phyloP scores from a whole-genome alignment of 2,329 filamentous ascomycete species.

The Hortaea werneckii region DNA sequence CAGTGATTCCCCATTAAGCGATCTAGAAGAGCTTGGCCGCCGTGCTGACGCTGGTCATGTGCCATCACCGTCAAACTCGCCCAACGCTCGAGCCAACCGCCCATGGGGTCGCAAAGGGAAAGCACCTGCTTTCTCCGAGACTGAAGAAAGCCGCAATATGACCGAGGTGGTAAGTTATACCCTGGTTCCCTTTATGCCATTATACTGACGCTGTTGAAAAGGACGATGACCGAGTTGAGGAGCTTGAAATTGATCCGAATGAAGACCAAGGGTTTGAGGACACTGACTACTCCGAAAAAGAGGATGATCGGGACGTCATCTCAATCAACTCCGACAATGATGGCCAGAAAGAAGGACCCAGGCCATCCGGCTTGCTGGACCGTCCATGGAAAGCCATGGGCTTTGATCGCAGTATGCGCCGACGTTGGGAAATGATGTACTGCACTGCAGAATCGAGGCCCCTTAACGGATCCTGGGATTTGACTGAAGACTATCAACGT shows the following conservation, averaged over 20 bases:
- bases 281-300: not conserved
- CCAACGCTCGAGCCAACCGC: not conserved
- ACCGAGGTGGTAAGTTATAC: not conserved
- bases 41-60: not conserved
- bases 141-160: not conserved
- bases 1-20: not conserved
- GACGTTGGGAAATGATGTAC: conserved; percentile 18
- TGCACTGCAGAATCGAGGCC: conserved; percentile 9
- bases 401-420: conserved; percentile 10
- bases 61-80: not conserved
- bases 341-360: not conserved
- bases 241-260: not conserved
- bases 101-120: conserved; percentile 2
- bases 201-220: not conserved
- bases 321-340: not conserved
- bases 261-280: conserved; percentile 1
- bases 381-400: conserved; percentile 13
- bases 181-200: not conserved
- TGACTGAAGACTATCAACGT: conserved; percentile 20
- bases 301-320: not conserved
- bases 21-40: not conserved
- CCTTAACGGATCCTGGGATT: conserved; percentile 14
- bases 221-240: conserved; percentile 1
- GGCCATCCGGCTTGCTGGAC: not conserved
- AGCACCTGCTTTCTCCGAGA: not conserved